These are phyloP conservation scores for Hysterangium stoloniferum DNA, from an alignment of 768 basidiomycete genomes.

Conservation along the genomic window DNA sequence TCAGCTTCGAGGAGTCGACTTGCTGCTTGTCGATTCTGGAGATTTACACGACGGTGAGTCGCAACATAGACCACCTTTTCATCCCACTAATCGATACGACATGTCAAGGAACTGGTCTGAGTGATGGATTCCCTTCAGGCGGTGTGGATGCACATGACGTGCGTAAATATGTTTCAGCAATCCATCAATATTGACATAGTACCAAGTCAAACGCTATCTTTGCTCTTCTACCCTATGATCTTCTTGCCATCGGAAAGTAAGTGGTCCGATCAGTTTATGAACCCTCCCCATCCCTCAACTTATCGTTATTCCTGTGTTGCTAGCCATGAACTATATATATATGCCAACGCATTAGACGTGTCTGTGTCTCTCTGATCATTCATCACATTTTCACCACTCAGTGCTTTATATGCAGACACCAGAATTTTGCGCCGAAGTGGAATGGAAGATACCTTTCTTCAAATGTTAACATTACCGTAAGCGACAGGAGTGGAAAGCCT, in stretches of 20 bases:
- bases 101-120: conserved; percentile 75
- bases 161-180: conserved; percentile 13
- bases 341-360: conserved; percentile 62
- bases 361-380: conserved; percentile 21
- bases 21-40: conserved; percentile 74
- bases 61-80: too few species aligned
- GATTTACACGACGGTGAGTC: conserved; percentile 73
- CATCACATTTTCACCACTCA: background rate
- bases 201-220: conserved; percentile 68
- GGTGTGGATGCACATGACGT: conserved; percentile 70
- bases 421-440: conserved; percentile 58
- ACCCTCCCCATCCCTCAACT: too few species aligned
- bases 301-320: too few species aligned
- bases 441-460: conserved; percentile 73
- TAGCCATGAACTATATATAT: conserved; percentile 78
- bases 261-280: conserved; percentile 19
- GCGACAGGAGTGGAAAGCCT: conserved; percentile 30
- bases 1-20: conserved; percentile 69
- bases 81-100: too few species aligned
- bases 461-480: conserved; percentile 78
- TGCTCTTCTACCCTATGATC: conserved; percentile 66
- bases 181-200: background rate
- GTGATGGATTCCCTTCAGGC: conserved; percentile 65
- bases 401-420: conserved; percentile 38
- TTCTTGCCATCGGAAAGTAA: conserved; percentile 79